phyloP scores from a whole-genome alignment of 139 green algal genomes.

The Chlorella sp. region DNA sequence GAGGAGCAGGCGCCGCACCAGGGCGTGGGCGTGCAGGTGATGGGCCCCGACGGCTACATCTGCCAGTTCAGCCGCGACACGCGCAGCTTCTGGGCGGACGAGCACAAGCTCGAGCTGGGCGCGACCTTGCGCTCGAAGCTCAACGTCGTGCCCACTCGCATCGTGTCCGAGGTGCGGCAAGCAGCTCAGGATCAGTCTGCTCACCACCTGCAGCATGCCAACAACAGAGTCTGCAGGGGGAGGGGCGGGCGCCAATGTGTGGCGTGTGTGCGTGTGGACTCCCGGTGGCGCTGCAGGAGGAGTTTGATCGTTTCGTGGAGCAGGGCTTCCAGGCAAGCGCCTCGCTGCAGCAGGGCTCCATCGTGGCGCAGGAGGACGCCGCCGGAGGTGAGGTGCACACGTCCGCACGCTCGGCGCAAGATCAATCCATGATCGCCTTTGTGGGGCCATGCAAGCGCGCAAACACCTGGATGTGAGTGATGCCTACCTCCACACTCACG shows the following conservation, averaged over 20 bases:
- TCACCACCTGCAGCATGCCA: background rate
- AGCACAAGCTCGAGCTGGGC: constrained; percentile 55
- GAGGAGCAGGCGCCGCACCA: background rate
- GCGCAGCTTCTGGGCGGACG: constrained; percentile 71
- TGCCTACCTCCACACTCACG: background rate
- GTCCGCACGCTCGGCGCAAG: background rate
- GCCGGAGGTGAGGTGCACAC: constrained; percentile 33
- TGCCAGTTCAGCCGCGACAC: constrained; percentile 71
- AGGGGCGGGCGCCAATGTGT: background rate
- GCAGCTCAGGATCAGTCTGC: background rate
- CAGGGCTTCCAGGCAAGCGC: constrained; percentile 66
- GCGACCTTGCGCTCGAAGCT: constrained; percentile 13
- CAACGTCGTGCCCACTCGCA: background rate
- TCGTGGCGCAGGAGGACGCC: constrained; percentile 47
- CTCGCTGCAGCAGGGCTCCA: constrained; percentile 62
- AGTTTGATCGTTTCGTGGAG: constrained; percentile 27
- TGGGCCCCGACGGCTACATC: constrained; percentile 93
- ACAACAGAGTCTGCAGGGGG: background rate
- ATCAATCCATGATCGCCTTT: background rate
- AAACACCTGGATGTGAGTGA: no score
- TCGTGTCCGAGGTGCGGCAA: background rate
- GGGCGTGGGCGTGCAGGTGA: constrained; percentile 57
- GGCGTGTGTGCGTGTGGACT: background rate
- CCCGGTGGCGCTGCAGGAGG: background rate
- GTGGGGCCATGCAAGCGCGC: no score